Base-by-base conservation (phyloP, 2,329 filamentous ascomycete genomes). In the Penicillium sp. region DNA sequence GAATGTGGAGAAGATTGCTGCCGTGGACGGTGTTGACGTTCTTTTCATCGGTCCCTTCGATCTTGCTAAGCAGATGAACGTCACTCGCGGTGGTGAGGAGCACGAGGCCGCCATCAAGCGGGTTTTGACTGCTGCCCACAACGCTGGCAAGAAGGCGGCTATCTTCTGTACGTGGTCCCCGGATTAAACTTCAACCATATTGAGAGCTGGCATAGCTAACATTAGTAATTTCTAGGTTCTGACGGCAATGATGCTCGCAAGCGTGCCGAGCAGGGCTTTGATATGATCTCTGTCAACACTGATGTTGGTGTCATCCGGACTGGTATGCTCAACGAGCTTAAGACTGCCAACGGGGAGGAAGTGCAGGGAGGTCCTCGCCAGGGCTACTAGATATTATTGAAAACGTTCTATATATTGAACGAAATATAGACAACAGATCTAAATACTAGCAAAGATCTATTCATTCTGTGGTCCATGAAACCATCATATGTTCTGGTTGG, bases 1-100 rank as follows among this genome's bases (percentile, higher is more conserved):
- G 49, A 80, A 78, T 60, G 79, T 81, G 8, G 79, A 81, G 68
- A 75, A 77, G 57, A 82, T 82, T 61, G 78, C 78, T 1, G 71
- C 70, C 4, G 78, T 80, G 3, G 72, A 75, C 19, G 79, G 79
- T 6, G 65, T 81, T 13, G 79, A 81, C 66, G 69, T 76, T 13
- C 67, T 80, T 37, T 76, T 80, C 40, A 78, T 80, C 56, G 79
- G 75, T 5, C 74, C 74, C 2, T 77, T 77, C 24, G 74, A 77
- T 56, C 70, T 80, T 10, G 73, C 77, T 5, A 78, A 78, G 70
- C 75, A 78, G 63, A 74, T 78, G 66, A 75, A 76, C 7, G 72
- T 77, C 9, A 64, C 65, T 22, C 74, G 73, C 1, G 71, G 74
- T 24, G 74, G 77, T 1, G 69, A 74, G 37, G 76, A 79, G 66